Conservation (phyloP, 2,329 filamentous ascomycete genomes). For the Ceratocystis destructans region DNA sequence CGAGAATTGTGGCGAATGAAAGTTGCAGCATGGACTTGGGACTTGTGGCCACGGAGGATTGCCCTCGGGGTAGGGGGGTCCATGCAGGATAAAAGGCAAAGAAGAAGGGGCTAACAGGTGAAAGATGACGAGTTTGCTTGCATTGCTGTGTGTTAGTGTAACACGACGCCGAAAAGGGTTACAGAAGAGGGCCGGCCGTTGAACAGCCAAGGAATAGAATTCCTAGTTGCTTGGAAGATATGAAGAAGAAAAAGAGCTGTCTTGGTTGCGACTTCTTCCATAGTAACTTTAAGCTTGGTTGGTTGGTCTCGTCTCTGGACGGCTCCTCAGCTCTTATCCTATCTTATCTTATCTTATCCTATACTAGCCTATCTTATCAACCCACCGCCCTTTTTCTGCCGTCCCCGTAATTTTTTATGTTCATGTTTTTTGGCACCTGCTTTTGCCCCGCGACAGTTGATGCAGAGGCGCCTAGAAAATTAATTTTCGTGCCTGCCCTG, state of each 20-base stretch:
- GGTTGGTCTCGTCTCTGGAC: too few relatives aligned
- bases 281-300: too few relatives aligned
- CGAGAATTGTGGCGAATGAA: slow-evolving; percentile 63
- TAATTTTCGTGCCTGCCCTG: neutral
- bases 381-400: neutral
- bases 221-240: too few relatives aligned
- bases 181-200: too few relatives aligned
- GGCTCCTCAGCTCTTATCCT: neutral
- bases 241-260: neutral
- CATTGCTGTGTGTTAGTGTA: too few relatives aligned
- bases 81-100: neutral
- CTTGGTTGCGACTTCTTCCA: neutral
- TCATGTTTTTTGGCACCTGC: neutral
- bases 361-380: neutral
- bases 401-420: neutral
- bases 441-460: neutral
- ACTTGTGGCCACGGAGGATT: slow-evolving; percentile 73
- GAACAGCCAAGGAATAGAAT: too few relatives aligned
- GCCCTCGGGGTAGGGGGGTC: slow-evolving; percentile 31
- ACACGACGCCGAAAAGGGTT: neutral
- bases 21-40: slow-evolving; percentile 61
- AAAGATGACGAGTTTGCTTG: too few relatives aligned
- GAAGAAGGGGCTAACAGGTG: neutral
- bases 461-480: neutral
- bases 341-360: neutral